Evolutionary conservation across 129 eudicot genomes (phyloP).

Genomic region (Artemisia argyi): DNA sequence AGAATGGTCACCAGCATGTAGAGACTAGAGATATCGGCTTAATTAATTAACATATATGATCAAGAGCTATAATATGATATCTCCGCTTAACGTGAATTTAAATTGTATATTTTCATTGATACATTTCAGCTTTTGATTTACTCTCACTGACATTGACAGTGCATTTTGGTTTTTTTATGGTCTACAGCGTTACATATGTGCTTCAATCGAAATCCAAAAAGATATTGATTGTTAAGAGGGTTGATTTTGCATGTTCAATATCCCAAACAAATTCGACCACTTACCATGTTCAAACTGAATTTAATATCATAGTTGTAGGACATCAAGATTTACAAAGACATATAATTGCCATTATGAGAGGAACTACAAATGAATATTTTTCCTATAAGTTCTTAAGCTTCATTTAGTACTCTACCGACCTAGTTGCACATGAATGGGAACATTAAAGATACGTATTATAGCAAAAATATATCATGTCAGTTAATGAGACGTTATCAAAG

Average conservation of each 20-base stretch:
- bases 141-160: no score
- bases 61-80: not conserved
- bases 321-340: not conserved
- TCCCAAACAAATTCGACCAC: no score
- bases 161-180: no score
- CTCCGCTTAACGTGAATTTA: no score
- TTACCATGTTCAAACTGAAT: not conserved
- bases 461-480: constrained; percentile 12
- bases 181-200: no score
- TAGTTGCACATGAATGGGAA: not conserved
- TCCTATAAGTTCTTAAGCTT: not conserved
- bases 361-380: not conserved
- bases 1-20: constrained; percentile 10
- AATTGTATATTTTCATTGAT: no score
- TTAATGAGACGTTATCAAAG: not conserved
- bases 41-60: not conserved
- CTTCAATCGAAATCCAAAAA: no score
- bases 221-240: no score
- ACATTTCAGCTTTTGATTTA: no score
- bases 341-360: not conserved
- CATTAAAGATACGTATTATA: not conserved
- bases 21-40: not conserved
- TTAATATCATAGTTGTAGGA: not conserved
- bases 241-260: no score
- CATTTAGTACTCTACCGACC: not conserved